Evolutionary conservation across 352 stramenopile genomes (phyloP).

Genomic region (Phytophthora sansomeana): DNA sequence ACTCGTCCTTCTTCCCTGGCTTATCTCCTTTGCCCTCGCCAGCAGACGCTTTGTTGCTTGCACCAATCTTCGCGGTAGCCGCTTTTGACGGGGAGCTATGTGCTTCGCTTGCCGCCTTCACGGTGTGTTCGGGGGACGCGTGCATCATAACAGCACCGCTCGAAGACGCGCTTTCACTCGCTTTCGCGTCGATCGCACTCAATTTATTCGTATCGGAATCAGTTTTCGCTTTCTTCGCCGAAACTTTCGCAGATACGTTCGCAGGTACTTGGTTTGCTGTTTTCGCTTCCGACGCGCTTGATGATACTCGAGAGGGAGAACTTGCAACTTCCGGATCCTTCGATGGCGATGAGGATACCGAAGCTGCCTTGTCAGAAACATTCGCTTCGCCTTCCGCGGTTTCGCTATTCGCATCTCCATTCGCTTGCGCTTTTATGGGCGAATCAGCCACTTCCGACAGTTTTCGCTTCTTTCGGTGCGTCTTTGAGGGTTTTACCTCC

Average conservation of each 20-base stretch:
- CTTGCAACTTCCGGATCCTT: conserved; percentile 2
- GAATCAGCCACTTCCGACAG: conserved; percentile 38
- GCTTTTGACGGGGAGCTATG: conserved; percentile 47
- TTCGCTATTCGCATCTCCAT: conserved; percentile 21
- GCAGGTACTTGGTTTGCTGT: not conserved
- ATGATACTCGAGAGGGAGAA: not conserved
- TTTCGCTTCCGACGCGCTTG: conserved; percentile 8
- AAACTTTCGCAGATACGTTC: conserved; percentile 1
- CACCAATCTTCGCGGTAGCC: conserved; percentile 36
- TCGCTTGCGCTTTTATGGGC: conserved; percentile 21
- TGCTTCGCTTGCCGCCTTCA: conserved; percentile 38
- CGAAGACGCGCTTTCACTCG: conserved; percentile 14
- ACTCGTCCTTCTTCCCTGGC: conserved; percentile 15
- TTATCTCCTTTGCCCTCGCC: conserved; percentile 15
- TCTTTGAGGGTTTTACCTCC: conserved; percentile 10
- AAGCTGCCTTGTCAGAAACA: not conserved
- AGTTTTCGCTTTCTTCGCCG: conserved; percentile 1
- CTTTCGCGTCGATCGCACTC: conserved; percentile 6
- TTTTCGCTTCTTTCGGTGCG: conserved; percentile 50
- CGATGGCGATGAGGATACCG: not conserved
- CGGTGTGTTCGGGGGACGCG: conserved; percentile 39
- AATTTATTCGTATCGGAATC: conserved; percentile 10
- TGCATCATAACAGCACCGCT: conserved; percentile 28
- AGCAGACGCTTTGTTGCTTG: conserved; percentile 18
- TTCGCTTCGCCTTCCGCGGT: not conserved